Conservation (phyloP, 257 asterid species). For the Gentiana dahurica region DNA sequence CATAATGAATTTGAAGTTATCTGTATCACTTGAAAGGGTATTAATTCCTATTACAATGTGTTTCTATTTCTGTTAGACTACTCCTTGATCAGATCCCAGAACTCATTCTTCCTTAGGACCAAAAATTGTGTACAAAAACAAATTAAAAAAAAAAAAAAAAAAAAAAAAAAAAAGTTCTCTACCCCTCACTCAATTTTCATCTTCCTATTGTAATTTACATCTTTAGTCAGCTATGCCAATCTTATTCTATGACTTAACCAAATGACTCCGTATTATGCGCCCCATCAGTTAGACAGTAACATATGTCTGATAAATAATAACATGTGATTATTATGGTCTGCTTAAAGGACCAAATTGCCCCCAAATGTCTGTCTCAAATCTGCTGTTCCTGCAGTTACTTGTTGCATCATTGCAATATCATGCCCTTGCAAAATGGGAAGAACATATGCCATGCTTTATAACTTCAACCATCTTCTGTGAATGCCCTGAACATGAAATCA, state of each 20-base stretch:
- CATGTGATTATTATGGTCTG: too few relatives aligned
- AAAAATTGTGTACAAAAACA: slow-evolving; percentile 13
- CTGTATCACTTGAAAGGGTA: neutral
- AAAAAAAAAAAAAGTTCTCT: neutral
- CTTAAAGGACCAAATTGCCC: too few relatives aligned
- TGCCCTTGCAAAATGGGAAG: slow-evolving; percentile 1
- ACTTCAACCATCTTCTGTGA: slow-evolving; percentile 51
- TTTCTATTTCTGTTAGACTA: slow-evolving; percentile 13
- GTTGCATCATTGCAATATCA: slow-evolving; percentile 5
- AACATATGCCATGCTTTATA: neutral
- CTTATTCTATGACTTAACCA: slow-evolving; percentile 18
- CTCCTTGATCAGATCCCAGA: neutral
- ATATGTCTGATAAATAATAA: too few relatives aligned
- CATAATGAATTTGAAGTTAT: neutral
- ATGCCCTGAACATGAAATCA: slow-evolving; percentile 61
- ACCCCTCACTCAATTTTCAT: slow-evolving; percentile 23
- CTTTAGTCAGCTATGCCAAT: slow-evolving; percentile 19
- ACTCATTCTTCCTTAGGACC: slow-evolving; percentile 5
- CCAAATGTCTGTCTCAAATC: neutral
- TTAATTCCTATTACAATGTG: slow-evolving; percentile 4
- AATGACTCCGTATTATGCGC: slow-evolving; percentile 10
- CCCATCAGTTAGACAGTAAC: too few relatives aligned
- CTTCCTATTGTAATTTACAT: slow-evolving; percentile 29
- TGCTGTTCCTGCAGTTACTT: slow-evolving; percentile 6
- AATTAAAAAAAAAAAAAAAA: too few relatives aligned